A percentile compares a stretch with the other conserved stretches of the same genome.
Evolutionary conservation across 1,139 yeast species (phyloP).

Genomic region (Candida pseudocylindracea): DNA sequence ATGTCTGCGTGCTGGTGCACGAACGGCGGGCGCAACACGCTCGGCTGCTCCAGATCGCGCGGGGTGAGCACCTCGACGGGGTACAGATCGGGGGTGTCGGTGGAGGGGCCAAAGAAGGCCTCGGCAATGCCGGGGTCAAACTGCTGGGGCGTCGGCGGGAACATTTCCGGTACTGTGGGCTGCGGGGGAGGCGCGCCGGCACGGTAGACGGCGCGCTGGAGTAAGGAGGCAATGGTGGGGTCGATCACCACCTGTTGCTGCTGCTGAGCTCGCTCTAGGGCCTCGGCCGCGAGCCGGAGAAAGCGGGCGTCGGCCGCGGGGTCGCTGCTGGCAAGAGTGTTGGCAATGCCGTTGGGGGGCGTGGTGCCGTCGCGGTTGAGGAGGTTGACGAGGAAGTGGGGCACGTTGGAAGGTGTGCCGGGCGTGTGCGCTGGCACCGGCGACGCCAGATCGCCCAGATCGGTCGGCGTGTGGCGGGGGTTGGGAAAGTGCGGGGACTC

Average conservation of each 20-base stretch:
- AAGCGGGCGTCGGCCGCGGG: constrained; percentile 16
- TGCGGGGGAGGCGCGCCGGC: constrained; percentile 13
- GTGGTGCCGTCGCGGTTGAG: constrained; percentile 1
- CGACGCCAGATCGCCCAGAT: no score
- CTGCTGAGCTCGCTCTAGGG: constrained; percentile 20
- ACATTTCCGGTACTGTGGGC: constrained; percentile 13
- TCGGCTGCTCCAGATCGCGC: constrained; percentile 1
- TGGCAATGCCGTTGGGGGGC: constrained; percentile 1
- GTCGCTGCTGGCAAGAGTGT: neutral
- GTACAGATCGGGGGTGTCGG: constrained; percentile 8
- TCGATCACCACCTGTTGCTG: constrained; percentile 12
- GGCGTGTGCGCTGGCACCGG: no score
- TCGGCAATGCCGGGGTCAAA: constrained; percentile 9
- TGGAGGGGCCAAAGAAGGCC: constrained; percentile 4
- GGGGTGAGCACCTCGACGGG: constrained; percentile 14
- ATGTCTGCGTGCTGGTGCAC: no score
- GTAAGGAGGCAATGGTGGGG: constrained; percentile 29
- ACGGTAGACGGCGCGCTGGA: constrained; percentile 17
- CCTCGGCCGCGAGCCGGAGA: constrained; percentile 20
- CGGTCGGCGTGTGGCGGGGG: no score
- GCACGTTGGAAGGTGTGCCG: no score
- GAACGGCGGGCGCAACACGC: no score
- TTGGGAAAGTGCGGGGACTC: no score
- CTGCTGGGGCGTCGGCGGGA: constrained; percentile 21
- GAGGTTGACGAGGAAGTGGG: neutral